Percentiles rank a stretch among this genome's conserved stretches.
These are phyloP conservation scores for Bidens hawaiensis DNA, from an alignment of 140 eudicot species.

Conservation along the genomic window DNA sequence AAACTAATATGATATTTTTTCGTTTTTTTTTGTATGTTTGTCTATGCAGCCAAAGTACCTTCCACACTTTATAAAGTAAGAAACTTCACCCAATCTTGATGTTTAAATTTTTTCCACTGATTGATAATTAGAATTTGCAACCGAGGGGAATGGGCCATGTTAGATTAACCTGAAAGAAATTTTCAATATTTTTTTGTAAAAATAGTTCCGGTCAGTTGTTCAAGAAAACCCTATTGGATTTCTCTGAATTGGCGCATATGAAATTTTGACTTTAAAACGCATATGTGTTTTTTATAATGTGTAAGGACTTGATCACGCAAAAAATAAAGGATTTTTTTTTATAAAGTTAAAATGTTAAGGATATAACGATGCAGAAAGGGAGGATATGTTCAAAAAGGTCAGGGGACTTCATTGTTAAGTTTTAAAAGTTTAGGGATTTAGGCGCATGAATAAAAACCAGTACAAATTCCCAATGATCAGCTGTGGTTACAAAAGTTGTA, in stretches of 20 bases:
- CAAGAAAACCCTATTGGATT: background rate
- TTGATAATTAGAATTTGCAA: background rate
- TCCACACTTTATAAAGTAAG: conserved; percentile 85
- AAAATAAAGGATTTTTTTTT: background rate
- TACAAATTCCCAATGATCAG: background rate
- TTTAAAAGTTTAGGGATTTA: background rate
- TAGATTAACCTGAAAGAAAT: background rate
- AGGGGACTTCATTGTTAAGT: background rate
- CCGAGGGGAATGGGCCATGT: background rate
- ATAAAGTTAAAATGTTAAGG: background rate
- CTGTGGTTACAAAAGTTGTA: background rate
- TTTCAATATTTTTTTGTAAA: background rate
- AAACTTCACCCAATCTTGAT: background rate
- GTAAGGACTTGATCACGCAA: background rate
- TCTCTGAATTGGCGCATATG: background rate
- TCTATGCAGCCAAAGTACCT: conserved; percentile 81
- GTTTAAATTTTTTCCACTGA: conserved; percentile 3
- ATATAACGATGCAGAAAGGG: background rate
- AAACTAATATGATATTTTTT: conserved; percentile 10
- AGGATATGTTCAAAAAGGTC: background rate
- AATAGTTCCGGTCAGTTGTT: background rate
- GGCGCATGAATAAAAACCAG: background rate
- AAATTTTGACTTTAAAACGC: background rate
- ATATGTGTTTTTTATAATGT: background rate
- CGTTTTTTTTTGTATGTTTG: conserved; percentile 17